A percentile compares a stretch with the other conserved stretches of the same genome.
These are phyloP conservation scores for Torulaspora microellipsoides DNA, from an alignment of 805 yeast species.

Conservation along the genomic window DNA sequence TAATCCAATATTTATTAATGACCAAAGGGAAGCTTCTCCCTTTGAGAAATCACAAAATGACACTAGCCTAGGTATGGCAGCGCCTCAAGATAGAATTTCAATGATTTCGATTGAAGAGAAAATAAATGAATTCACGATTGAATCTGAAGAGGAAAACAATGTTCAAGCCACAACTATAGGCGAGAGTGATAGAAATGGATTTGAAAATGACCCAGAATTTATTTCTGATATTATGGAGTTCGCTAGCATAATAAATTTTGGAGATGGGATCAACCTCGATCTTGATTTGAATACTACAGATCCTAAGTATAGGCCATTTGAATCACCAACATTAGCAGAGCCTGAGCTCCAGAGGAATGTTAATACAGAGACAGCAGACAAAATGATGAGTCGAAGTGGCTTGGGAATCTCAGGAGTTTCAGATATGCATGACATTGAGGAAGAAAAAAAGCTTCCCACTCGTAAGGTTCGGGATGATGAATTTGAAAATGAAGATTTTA, in stretches of 20 bases:
- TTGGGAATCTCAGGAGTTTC: conserved; percentile 2
- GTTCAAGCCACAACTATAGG: neutral
- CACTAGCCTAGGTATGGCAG: neutral
- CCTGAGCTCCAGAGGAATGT: neutral
- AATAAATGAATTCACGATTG: conserved; percentile 22
- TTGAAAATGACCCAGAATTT: conserved; percentile 33
- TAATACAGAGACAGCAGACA: neutral
- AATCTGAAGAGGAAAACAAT: conserved; percentile 16
- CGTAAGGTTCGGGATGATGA: conserved; percentile 10
- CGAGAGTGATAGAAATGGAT: neutral
- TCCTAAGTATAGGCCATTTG: neutral
- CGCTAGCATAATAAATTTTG: conserved; percentile 44
- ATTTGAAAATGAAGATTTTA: conserved; percentile 30
- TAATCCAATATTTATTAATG: conserved; percentile 1
- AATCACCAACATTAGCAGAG: neutral
- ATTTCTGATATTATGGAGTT: conserved; percentile 42
- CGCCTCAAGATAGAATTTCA: conserved; percentile 12
- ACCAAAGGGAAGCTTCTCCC: neutral
- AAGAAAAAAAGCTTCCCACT: neutral
- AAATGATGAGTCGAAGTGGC: neutral
- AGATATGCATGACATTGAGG: neutral
- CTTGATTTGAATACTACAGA: conserved; percentile 20
- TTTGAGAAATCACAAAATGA: conserved; percentile 1
- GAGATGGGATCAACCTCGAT: conserved; percentile 38
- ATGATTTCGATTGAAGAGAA: conserved; percentile 30